Evolutionary conservation across 805 yeast genomes (phyloP).

Genomic region (Limtongozyma cylindracea): DNA sequence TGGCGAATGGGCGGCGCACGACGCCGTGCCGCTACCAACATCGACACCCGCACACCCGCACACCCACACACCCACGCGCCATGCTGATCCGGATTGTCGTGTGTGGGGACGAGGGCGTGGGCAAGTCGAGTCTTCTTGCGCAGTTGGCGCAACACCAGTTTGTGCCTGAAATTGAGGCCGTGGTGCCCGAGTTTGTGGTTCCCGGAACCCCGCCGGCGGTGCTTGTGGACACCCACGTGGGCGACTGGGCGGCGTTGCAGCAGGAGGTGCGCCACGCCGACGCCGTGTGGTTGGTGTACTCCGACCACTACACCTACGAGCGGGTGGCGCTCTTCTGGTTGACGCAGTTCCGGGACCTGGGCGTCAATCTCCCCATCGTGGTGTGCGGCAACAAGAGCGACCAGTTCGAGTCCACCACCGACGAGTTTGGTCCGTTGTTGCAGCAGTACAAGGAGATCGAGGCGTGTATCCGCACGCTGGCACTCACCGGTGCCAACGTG

Average conservation of each 20-base stretch:
- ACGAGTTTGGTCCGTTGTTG: conserved; percentile 66
- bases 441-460: conserved; percentile 89
- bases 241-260: conserved; percentile 34
- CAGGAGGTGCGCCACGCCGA: conserved; percentile 63
- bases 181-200: conserved; percentile 35
- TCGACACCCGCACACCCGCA: too few relatives aligned
- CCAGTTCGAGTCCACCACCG: conserved; percentile 16
- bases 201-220: conserved; percentile 11
- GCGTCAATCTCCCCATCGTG: conserved; percentile 84
- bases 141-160: conserved; percentile 63
- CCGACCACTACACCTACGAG: conserved; percentile 88
- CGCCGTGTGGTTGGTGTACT: conserved; percentile 84
- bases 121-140: conserved; percentile 59
- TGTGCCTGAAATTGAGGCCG: conserved; percentile 42
- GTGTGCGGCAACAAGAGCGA: conserved; percentile 71
- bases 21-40: too few relatives aligned
- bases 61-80: not conserved
- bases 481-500: conserved; percentile 61
- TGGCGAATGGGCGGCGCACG: too few relatives aligned
- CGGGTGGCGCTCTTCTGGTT: conserved; percentile 85
- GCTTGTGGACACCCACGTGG: conserved; percentile 56
- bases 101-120: conserved; percentile 88
- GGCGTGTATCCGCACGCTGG: conserved; percentile 74
- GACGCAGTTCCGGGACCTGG: conserved; percentile 77
- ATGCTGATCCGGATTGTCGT: conserved; percentile 41